Conservation (phyloP, 306 rosid species). For the Luffa aegyptiaca region DNA sequence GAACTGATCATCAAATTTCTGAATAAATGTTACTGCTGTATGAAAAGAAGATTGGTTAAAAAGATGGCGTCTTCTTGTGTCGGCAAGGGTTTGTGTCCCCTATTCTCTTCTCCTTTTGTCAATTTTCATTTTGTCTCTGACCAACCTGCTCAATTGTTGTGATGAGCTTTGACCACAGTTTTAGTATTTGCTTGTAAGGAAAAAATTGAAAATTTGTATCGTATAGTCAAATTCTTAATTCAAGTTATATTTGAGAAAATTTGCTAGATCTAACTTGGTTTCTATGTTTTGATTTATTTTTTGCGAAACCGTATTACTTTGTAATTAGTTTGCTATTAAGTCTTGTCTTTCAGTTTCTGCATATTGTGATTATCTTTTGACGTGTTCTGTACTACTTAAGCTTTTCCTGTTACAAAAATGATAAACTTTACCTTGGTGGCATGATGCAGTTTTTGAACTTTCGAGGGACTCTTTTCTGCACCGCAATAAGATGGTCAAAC, state of each 20-base stretch:
- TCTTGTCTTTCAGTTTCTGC: neutral
- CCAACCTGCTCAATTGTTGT: neutral
- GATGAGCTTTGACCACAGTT: neutral
- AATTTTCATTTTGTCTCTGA: neutral
- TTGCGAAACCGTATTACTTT: neutral
- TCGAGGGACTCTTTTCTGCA: neutral
- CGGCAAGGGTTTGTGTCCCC: neutral
- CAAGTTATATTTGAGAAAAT: neutral
- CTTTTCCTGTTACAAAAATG: neutral
- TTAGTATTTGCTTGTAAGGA: neutral
- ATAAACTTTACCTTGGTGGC: neutral
- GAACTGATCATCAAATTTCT: constrained; percentile 2
- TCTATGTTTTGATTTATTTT: neutral
- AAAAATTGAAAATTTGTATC: neutral
- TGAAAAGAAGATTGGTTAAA: neutral
- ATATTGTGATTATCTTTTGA: neutral
- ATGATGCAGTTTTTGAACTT: neutral
- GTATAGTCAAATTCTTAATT: neutral
- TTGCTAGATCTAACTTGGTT: neutral
- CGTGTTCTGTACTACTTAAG: neutral
- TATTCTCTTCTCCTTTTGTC: neutral
- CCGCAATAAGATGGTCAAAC: too few species aligned
- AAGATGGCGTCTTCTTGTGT: neutral
- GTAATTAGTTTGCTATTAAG: neutral
- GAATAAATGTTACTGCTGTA: constrained; percentile 12